Base-by-base conservation (phyloP, 2,329 filamentous ascomycete species). In the Cladosporium cucumerinum region DNA sequence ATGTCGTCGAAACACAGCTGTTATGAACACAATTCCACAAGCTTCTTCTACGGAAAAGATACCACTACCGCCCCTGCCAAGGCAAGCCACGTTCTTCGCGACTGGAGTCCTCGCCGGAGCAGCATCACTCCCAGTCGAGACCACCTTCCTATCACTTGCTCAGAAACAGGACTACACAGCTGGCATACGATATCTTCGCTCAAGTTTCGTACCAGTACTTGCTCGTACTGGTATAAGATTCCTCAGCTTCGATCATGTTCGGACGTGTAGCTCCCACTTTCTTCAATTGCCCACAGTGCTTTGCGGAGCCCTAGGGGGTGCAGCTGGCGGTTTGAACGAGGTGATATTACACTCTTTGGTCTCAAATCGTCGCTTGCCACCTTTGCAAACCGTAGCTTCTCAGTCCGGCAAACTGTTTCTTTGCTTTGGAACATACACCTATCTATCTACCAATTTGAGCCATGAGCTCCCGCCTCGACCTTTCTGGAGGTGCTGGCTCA, bases 401-500 rank as follows among this genome's bases (percentile, higher is more conserved):
- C 67, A 68, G 12, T 63, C 57, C 14, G 43, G 67, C 7, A 63
- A 60, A 21, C 39, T 69, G 12, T 68, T 69, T 25, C 30, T 67
- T 7, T 68, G 66, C 48, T 69, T 69, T 10, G 67, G 66, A 5
- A 66, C 64, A 1, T 69, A 64, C 36, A 68, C 66, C 23, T 66
- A 63, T 25, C 32, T 69, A 18, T 65, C 58, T 34, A 67, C 62
- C 34, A 61, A 26, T 28, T 57, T 66, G 18, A 65, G 64, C 30
- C 46, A 51, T 21, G 63, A 58, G 23, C 43, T 63, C 30, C 63
- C 64, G 2, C 66, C 67, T 12, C 63, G 61, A 14, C 63, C 59
- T 1, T 68, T 68, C 52, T 65, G 59, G 66, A 59, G 57, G 4
- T 66, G 64, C 55, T 69, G 67, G 67, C 5, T 65, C 3, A 65